Percentiles rank a stretch among this genome's conserved stretches.
These are phyloP conservation scores for Chaetomium cochliodes DNA, from an alignment of 495 filamentous ascomycete species.

Conservation along the genomic window DNA sequence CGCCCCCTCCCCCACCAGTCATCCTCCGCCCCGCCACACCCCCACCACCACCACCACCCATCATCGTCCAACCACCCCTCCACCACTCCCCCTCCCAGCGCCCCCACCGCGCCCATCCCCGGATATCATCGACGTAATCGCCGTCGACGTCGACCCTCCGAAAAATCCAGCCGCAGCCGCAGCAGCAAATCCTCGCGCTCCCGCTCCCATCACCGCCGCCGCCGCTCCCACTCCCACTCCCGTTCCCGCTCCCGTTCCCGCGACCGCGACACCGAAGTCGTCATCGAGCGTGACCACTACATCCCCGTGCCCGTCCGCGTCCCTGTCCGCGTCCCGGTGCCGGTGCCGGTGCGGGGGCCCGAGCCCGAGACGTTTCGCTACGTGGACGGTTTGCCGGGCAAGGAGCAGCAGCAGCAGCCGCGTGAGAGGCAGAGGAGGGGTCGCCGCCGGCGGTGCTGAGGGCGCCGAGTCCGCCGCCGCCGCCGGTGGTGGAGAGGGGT, in stretches of 20 bases:
- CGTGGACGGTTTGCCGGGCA: conserved; percentile 40
- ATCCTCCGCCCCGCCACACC: conserved; percentile 33
- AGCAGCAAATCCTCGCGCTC: conserved; percentile 22
- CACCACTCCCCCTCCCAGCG: conserved; percentile 23
- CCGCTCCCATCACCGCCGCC: conserved; percentile 27
- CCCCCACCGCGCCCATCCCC: conserved; percentile 29
- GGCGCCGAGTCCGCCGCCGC: neutral
- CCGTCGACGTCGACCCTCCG: conserved; percentile 50
- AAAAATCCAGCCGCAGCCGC: conserved; percentile 19
- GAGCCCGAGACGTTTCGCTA: conserved; percentile 50
- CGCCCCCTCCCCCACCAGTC: conserved; percentile 34
- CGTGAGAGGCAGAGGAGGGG: conserved; percentile 7
- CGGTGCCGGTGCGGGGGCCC: conserved; percentile 29
- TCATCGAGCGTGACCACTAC: conserved; percentile 50
- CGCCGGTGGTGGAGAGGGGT: neutral
- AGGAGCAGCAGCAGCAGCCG: too few relatives aligned
- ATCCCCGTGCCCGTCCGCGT: conserved; percentile 42
- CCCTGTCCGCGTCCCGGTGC: conserved; percentile 33
- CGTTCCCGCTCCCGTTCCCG: conserved; percentile 30
- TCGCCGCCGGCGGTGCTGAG: neutral
- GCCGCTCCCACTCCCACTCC: conserved; percentile 28
- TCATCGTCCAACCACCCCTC: conserved; percentile 31
- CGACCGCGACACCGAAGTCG: conserved; percentile 41
- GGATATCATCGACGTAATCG: conserved; percentile 51
- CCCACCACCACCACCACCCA: conserved; percentile 35